Evolutionary conservation across 148 eudicot genomes (phyloP).

Genomic region (Diospyros lotus): DNA sequence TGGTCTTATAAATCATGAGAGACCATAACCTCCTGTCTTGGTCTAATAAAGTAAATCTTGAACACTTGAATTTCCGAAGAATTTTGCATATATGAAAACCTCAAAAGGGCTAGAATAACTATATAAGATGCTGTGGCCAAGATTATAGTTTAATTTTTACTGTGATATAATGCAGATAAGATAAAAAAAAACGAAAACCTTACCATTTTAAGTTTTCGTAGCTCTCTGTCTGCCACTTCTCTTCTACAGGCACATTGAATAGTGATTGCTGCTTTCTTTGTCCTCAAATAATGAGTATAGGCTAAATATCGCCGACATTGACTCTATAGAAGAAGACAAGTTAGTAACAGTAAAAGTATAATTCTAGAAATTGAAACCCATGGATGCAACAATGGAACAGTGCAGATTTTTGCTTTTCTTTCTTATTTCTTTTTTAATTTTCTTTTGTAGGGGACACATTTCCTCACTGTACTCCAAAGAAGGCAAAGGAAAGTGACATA

Average conservation of each 20-base stretch:
- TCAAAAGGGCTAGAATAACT: neutral
- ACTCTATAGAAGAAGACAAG: constrained; percentile 35
- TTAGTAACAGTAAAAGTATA: too few species aligned
- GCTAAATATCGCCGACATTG: constrained; percentile 53
- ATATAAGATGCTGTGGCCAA: neutral
- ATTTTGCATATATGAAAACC: neutral
- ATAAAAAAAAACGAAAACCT: neutral
- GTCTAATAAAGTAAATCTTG: too few species aligned
- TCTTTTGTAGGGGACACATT: too few species aligned
- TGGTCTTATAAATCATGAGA: neutral
- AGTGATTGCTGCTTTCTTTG: constrained; percentile 59
- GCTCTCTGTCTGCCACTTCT: constrained; percentile 60
- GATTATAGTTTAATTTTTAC: neutral
- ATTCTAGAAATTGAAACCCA: neutral
- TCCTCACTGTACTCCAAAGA: too few species aligned
- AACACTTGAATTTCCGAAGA: neutral
- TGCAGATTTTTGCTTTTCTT: neutral
- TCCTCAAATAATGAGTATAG: constrained; percentile 25
- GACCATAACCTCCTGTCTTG: neutral
- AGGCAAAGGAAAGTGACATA: too few species aligned
- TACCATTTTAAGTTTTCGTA: constrained; percentile 72
- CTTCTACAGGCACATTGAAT: constrained; percentile 73
- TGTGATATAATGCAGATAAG: neutral
- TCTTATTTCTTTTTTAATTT: too few species aligned
- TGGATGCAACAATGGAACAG: neutral